Evolutionary conservation across 2,329 filamentous ascomycete genomes (phyloP).

Genomic region (Rosellinia necatrix): DNA sequence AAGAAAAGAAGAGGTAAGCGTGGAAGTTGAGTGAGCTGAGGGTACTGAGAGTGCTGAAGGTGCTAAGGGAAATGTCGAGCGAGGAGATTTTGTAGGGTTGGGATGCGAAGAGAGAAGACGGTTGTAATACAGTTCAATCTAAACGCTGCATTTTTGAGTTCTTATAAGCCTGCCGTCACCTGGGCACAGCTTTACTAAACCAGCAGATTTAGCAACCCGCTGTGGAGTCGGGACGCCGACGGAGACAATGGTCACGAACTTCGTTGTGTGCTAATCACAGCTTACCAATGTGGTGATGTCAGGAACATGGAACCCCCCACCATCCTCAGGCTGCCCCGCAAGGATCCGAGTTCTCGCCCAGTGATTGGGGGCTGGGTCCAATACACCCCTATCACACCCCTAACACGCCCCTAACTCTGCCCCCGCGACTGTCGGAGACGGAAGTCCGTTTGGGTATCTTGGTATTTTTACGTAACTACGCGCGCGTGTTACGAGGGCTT

Average conservation of each 20-base stretch:
- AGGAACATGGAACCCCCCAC: constrained; percentile 14
- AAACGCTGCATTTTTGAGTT: too few relatives aligned
- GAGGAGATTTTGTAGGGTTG: neutral
- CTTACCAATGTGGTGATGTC: constrained; percentile 23
- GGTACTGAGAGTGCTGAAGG: too few relatives aligned
- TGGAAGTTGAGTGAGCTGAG: neutral
- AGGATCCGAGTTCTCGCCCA: neutral
- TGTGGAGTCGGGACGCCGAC: constrained; percentile 18
- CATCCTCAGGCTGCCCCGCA: constrained; percentile 19
- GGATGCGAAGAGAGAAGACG: neutral
- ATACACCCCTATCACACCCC: too few relatives aligned
- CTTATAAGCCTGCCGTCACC: too few relatives aligned
- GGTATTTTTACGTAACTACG: constrained; percentile 4
- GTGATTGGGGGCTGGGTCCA: neutral
- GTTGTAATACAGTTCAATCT: too few relatives aligned
- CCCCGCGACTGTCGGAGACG: constrained; percentile 24
- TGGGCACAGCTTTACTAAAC: neutral
- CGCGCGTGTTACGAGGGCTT: too few relatives aligned
- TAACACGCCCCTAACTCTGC: too few relatives aligned
- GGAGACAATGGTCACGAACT: constrained; percentile 6
- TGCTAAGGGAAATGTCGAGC: too few relatives aligned
- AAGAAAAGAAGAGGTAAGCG: neutral
- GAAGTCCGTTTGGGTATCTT: constrained; percentile 22
- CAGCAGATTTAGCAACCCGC: too few relatives aligned
- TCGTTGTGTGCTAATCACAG: constrained; percentile 6